These are phyloP conservation scores for Tylopilus sp. DNA, from an alignment of 768 basidiomycete species.

Conservation along the genomic window DNA sequence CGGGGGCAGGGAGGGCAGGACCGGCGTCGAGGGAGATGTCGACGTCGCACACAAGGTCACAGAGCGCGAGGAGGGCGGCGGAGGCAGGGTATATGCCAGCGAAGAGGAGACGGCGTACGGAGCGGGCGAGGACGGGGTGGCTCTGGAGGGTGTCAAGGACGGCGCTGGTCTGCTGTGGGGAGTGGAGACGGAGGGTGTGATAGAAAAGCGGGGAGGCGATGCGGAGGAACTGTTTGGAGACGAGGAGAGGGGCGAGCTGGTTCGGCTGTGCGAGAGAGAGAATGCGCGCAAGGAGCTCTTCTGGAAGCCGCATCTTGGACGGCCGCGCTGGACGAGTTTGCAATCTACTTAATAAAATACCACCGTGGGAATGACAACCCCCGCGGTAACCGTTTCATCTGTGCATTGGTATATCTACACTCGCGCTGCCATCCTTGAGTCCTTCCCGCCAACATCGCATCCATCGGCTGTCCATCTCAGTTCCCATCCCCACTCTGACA, in stretches of 20 bases:
- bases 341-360: neutral
- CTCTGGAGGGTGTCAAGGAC: slow-evolving; percentile 37
- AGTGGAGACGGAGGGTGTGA: slow-evolving; percentile 44
- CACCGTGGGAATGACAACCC: too few relatives aligned
- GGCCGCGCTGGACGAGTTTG: neutral
- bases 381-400: too few relatives aligned
- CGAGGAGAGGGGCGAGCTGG: slow-evolving; percentile 44
- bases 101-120: slow-evolving; percentile 42
- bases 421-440: too few relatives aligned
- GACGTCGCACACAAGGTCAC: slow-evolving; percentile 36
- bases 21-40: slow-evolving; percentile 34
- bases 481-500: too few relatives aligned
- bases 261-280: slow-evolving; percentile 28
- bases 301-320: too few relatives aligned
- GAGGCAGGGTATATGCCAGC: slow-evolving; percentile 40
- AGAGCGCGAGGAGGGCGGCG: slow-evolving; percentile 35
- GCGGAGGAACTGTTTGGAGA: slow-evolving; percentile 49
- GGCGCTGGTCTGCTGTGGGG: slow-evolving; percentile 35
- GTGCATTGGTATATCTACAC: too few relatives aligned
- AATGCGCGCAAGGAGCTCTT: slow-evolving; percentile 48
- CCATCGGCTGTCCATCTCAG: too few relatives aligned
- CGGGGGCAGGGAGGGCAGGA: neutral
- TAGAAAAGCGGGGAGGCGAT: slow-evolving; percentile 59
- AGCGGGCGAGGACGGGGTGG: slow-evolving; percentile 36
- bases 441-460: too few relatives aligned